Conservation (phyloP, 768 basidiomycete genomes). For the Cystofilobasidium bisporidii region DNA sequence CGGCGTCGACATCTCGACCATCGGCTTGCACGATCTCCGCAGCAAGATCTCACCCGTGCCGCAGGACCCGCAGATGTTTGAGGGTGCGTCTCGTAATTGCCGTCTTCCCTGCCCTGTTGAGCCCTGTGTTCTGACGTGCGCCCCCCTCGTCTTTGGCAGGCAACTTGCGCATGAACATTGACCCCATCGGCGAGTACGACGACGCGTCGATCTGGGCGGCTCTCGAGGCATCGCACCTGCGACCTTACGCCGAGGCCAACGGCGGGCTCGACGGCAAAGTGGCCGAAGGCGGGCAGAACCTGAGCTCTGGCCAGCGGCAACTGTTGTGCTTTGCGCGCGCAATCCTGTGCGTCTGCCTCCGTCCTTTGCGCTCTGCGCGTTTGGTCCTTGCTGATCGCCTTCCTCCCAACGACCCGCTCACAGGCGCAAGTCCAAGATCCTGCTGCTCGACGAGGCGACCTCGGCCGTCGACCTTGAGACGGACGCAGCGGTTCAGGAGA, state of each 20-base stretch:
- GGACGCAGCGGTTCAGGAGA: constrained; percentile 49
- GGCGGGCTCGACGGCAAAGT: constrained; percentile 64
- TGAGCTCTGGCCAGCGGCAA: constrained; percentile 78
- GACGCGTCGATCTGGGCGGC: constrained; percentile 84
- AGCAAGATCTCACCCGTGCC: constrained; percentile 68
- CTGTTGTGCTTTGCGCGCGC: constrained; percentile 82
- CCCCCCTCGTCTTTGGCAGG: background rate
- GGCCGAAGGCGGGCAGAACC: constrained; percentile 66
- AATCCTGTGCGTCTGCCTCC: constrained; percentile 44
- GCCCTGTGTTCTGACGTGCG: no score
- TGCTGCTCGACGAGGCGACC: constrained; percentile 84
- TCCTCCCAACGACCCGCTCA: background rate
- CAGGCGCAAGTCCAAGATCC: constrained; percentile 56
- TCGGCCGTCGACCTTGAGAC: constrained; percentile 17
- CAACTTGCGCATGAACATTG: constrained; percentile 32
- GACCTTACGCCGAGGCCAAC: constrained; percentile 41
- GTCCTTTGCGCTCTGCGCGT: background rate
- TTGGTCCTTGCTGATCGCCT: background rate
- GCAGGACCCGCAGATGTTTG: constrained; percentile 49
- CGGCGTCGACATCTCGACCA: constrained; percentile 30
- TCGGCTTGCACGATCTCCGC: constrained; percentile 37
- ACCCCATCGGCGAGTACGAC: constrained; percentile 45
- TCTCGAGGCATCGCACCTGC: constrained; percentile 52
- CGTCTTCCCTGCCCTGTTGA: no score
- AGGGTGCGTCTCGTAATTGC: constrained; percentile 37